A percentile compares a stretch with the other conserved stretches of the same genome.
phyloP scores from a whole-genome alignment of 2,329 filamentous ascomycete species.

The Talaromyces amestolkiae region DNA sequence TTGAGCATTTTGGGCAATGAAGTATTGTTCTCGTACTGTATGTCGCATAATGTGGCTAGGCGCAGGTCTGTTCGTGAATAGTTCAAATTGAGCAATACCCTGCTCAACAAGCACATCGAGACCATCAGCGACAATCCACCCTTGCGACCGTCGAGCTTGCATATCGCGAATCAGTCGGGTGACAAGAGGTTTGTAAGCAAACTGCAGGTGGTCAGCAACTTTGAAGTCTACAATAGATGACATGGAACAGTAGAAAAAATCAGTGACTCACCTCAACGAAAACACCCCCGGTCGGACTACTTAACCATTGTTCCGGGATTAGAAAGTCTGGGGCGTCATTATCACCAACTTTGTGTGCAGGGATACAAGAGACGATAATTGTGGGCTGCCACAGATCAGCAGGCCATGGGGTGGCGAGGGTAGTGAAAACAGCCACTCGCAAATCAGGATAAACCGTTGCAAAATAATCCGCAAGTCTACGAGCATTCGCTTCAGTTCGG shows the following conservation, averaged over 20 bases:
- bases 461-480: conserved; percentile 37
- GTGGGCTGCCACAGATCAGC: conserved; percentile 36
- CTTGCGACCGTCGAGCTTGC: conserved; percentile 35
- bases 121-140: conserved; percentile 41
- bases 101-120: conserved; percentile 42
- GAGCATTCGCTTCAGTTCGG: conserved; percentile 35
- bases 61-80: conserved; percentile 40
- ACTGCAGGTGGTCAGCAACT: conserved; percentile 23
- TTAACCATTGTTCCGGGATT: conserved; percentile 38
- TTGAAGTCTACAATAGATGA: not conserved
- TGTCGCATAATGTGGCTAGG: conserved; percentile 36
- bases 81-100: conserved; percentile 41
- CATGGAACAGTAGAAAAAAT: not conserved
- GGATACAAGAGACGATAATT: conserved; percentile 40
- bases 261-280: conserved; percentile 37
- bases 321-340: conserved; percentile 36
- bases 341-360: conserved; percentile 37
- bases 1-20: not conserved
- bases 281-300: conserved; percentile 40
- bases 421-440: conserved; percentile 29
- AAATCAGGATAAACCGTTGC: conserved; percentile 23
- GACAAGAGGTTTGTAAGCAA: conserved; percentile 42
- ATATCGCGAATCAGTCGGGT: conserved; percentile 38
- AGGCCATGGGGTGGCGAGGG: conserved; percentile 35
- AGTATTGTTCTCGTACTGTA: conserved; percentile 15